Evolutionary conservation across 2,329 filamentous ascomycete species (phyloP), one percentile per base, ranked within the genome.

Genomic region (Clonostachys byssicola): DNA sequence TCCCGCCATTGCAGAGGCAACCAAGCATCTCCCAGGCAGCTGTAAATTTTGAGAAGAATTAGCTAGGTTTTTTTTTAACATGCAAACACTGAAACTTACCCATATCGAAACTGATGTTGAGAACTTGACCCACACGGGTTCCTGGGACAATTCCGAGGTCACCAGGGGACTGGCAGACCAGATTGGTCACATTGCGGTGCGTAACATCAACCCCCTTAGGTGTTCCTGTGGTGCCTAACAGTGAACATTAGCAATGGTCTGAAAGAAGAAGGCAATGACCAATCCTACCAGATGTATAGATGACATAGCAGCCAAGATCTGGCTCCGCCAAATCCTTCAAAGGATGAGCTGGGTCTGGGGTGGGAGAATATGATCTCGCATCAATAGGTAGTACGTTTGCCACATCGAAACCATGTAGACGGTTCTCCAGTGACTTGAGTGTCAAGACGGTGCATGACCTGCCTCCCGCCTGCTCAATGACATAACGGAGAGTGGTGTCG

Each of bases 31-130:
- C 74, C 74, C 75, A 78, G 34, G 73, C 73, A 33, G 70, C 74
- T 74, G 46, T 43, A 17, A n/a, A 16, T 33, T 3, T 12, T 6
- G 43, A 39, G 36, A 18, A 39, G 36, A 39, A n/a, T n/a, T 39
- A n/a, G 33, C 38, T 12, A 14, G 12, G 8, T 36, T n/a, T 8
- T 18, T n/a, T n/a, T 18, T n/a, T 44, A 18, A 16, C 4, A 33
- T 34, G 33, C 38, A 33, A 30, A 7, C 23, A n/a, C 36, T 39
- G 13, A 18, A 20, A 59, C 68, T 52, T 62, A 74, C 73, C 71
- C 73, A 78, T 77, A 47, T 78, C 75, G 49, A 78, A 78, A 12
- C 69, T 69, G 34, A 79, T 67, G 46, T 71, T 77, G 30, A 78
- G 58, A 13, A 76, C 62, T 47, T 75, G 73, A 1, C 66, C 73